Conservation (phyloP, 2,329 filamentous ascomycete species). For the Phialophora chinensis region DNA sequence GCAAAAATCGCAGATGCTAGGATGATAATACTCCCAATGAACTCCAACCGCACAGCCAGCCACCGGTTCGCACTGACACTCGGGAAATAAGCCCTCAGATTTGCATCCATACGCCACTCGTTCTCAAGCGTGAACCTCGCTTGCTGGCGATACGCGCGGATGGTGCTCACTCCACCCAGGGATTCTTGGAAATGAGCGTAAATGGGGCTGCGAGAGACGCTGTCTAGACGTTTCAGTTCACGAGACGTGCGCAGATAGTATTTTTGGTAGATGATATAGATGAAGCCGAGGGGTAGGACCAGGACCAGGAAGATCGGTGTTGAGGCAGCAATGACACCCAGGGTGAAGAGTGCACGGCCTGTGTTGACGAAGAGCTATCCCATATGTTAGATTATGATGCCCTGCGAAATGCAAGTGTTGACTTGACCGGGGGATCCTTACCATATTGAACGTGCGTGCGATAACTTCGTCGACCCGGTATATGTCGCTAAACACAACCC, state of each 20-base stretch:
- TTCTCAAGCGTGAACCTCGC: slow-evolving; percentile 88
- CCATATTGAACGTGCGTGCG: slow-evolving; percentile 96
- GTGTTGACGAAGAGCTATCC: slow-evolving; percentile 72
- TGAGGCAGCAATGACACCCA: slow-evolving; percentile 80
- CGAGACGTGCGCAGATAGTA: slow-evolving; percentile 97
- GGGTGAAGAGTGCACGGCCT: slow-evolving; percentile 78
- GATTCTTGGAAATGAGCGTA: slow-evolving; percentile 99
- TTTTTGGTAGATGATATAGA: slow-evolving; percentile 92
- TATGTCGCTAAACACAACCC: slow-evolving; percentile 53
- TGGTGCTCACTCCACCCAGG: slow-evolving; percentile 89
- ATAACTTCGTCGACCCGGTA: slow-evolving; percentile 85
- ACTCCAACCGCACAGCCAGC: slow-evolving; percentile 93
- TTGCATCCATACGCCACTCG: slow-evolving; percentile 95
- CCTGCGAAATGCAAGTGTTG: not conserved
- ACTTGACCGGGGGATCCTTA: slow-evolving; percentile 47
- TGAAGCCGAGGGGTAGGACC: slow-evolving; percentile 77
- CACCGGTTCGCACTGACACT: slow-evolving; percentile 94
- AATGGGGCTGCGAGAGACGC: slow-evolving; percentile 92
- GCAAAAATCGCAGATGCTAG: slow-evolving; percentile 81
- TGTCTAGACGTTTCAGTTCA: slow-evolving; percentile 94
- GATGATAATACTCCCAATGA: slow-evolving; percentile 94
- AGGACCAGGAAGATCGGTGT: slow-evolving; percentile 81
- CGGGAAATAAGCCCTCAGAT: slow-evolving; percentile 91
- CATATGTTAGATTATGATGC: not conserved
- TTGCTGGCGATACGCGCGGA: slow-evolving; percentile 91